A percentile compares a stretch with the other conserved stretches of the same genome.
These are phyloP conservation scores for Mycosarcoma maydis DNA, from an alignment of 1,284 basidiomycete genomes.

Conservation along the genomic window DNA sequence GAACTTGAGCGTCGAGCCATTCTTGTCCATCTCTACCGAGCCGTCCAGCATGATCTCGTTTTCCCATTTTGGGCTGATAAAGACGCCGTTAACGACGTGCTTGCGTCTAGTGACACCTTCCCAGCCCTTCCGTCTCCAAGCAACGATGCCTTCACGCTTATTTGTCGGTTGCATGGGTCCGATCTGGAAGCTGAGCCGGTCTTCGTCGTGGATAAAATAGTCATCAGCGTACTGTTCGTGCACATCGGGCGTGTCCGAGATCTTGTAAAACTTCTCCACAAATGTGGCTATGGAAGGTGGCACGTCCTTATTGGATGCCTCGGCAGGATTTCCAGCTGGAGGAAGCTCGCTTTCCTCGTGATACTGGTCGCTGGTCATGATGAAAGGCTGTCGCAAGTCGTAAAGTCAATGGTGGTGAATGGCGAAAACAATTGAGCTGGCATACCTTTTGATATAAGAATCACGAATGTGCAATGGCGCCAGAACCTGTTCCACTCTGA, in stretches of 20 bases:
- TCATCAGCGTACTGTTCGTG: constrained; percentile 44
- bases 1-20: constrained; percentile 36
- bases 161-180: constrained; percentile 47
- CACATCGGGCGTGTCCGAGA: constrained; percentile 41
- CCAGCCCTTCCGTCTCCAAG: constrained; percentile 48
- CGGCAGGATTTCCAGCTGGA: constrained; percentile 30
- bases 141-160: constrained; percentile 26
- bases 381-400: too few species aligned
- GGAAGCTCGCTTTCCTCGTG: constrained; percentile 29
- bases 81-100: constrained; percentile 46
- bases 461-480: too few species aligned
- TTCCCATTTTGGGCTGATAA: constrained; percentile 37
- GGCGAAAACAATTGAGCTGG: too few species aligned
- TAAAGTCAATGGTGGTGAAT: too few species aligned
- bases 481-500: too few species aligned
- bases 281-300: constrained; percentile 33
- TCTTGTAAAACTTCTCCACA: constrained; percentile 35
- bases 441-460: too few species aligned
- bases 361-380: constrained; percentile 9
- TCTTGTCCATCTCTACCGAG: constrained; percentile 48
- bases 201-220: constrained; percentile 26
- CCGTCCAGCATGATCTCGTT: constrained; percentile 54
- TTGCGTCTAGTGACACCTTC: constrained; percentile 39
- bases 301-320: constrained; percentile 27
- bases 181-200: constrained; percentile 44